These are phyloP conservation scores for Stipa capillata DNA, from an alignment of 176 grass and related monocot species.

Conservation along the genomic window DNA sequence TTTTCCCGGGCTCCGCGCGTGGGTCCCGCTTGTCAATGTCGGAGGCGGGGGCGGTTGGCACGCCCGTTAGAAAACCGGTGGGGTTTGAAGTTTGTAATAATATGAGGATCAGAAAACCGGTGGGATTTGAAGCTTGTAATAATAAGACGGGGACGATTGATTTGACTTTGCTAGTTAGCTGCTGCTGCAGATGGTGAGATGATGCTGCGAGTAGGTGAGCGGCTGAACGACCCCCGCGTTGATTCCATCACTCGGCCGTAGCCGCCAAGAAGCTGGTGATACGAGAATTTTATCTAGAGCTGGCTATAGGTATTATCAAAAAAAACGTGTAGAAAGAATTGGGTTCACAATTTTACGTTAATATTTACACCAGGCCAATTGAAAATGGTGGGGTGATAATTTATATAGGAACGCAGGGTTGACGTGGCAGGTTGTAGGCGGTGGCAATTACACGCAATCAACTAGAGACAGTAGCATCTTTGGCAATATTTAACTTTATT, in stretches of 20 bases:
- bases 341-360: no score
- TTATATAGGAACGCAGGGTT: no score
- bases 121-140: not conserved
- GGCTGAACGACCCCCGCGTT: not conserved
- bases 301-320: not conserved
- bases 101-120: no score
- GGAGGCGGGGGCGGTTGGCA: no score
- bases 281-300: not conserved
- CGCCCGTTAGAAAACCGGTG: not conserved
- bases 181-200: no score
- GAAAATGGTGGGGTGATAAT: no score
- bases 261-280: not conserved
- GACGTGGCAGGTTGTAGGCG: no score
- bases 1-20: not conserved
- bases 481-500: no score
- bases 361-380: no score
- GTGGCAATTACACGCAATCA: no score
- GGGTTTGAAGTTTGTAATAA: not conserved
- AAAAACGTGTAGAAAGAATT: not conserved
- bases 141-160: not conserved
- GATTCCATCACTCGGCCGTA: not conserved
- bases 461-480: no score
- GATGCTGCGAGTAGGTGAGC: not conserved
- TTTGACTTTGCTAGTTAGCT: not conserved
- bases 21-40: not conserved